These are phyloP conservation scores for Penicillium maclennaniae DNA, from an alignment of 495 filamentous ascomycete species.

Conservation along the genomic window DNA sequence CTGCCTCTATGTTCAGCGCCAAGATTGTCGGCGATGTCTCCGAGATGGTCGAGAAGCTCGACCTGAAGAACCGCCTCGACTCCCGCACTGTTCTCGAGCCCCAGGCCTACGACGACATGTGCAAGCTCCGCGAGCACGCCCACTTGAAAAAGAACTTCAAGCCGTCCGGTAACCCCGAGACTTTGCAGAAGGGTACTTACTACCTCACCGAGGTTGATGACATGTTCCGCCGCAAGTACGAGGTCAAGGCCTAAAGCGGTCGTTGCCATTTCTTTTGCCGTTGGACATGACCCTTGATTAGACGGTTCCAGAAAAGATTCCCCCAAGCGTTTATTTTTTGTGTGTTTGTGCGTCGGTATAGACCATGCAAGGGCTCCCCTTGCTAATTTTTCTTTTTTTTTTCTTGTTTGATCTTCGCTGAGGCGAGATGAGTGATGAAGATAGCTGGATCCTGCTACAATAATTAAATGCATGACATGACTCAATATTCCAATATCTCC, in stretches of 20 bases:
- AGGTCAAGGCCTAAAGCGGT: conserved; percentile 72
- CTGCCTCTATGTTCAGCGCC: conserved; percentile 83
- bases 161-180: conserved; percentile 72
- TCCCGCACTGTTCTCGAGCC: conserved; percentile 69
- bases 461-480: neutral
- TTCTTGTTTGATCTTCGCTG: neutral
- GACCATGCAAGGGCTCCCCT: conserved; percentile 15
- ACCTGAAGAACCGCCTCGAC: conserved; percentile 74
- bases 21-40: conserved; percentile 76
- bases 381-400: neutral
- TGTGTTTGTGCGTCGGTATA: conserved; percentile 27
- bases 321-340: conserved; percentile 32
- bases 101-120: conserved; percentile 91
- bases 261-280: conserved; percentile 25
- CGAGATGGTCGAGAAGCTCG: conserved; percentile 69
- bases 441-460: neutral
- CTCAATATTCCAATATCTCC: neutral
- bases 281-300: conserved; percentile 34
- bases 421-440: neutral
- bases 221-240: conserved; percentile 91
- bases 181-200: conserved; percentile 75
- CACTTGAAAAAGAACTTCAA: conserved; percentile 89
- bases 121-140: conserved; percentile 86
- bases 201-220: conserved; percentile 88
- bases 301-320: conserved; percentile 41